Conservation (phyloP, 1,139 yeast species). For the Waltiozyma sp. region DNA sequence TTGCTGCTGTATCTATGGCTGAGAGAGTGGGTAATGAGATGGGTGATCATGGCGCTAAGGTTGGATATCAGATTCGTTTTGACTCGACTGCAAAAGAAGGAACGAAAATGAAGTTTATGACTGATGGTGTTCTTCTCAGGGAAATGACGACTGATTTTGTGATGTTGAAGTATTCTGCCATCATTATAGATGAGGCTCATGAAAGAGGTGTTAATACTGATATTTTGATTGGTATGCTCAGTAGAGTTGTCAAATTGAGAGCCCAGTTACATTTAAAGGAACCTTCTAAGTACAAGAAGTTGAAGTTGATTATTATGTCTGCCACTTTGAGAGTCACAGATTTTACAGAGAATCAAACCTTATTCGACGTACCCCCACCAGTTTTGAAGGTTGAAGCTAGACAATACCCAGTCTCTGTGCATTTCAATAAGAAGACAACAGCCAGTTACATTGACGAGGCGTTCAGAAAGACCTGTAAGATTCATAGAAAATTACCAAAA, state of each 20-base stretch:
- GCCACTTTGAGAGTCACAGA: conserved; percentile 93
- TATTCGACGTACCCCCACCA: conserved; percentile 80
- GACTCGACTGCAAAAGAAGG: conserved; percentile 61
- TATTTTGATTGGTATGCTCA: conserved; percentile 86
- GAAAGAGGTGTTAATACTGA: conserved; percentile 95
- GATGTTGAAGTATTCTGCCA: conserved; percentile 69
- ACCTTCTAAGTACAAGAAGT: conserved; percentile 41
- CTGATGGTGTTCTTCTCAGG: conserved; percentile 91
- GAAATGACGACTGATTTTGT: conserved; percentile 87
- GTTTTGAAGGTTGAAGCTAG: conserved; percentile 86
- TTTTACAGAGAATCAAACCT: conserved; percentile 66
- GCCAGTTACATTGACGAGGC: conserved; percentile 81
- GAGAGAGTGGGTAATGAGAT: conserved; percentile 74
- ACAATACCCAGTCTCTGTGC: conserved; percentile 89
- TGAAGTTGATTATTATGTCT: conserved; percentile 75
- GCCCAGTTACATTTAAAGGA: conserved; percentile 39
- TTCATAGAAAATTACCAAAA: conserved; percentile 77
- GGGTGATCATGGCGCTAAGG: conserved; percentile 67
- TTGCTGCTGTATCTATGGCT: conserved; percentile 98
- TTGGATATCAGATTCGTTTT: conserved; percentile 87
- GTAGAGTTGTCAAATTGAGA: conserved; percentile 76
- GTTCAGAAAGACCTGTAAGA: conserved; percentile 72
- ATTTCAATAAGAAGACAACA: conserved; percentile 74
- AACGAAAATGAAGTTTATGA: conserved; percentile 90
- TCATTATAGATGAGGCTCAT: conserved; percentile 95